Evolutionary conservation across 257 asterid species (phyloP).

Genomic region (Coffea eugenioides): DNA sequence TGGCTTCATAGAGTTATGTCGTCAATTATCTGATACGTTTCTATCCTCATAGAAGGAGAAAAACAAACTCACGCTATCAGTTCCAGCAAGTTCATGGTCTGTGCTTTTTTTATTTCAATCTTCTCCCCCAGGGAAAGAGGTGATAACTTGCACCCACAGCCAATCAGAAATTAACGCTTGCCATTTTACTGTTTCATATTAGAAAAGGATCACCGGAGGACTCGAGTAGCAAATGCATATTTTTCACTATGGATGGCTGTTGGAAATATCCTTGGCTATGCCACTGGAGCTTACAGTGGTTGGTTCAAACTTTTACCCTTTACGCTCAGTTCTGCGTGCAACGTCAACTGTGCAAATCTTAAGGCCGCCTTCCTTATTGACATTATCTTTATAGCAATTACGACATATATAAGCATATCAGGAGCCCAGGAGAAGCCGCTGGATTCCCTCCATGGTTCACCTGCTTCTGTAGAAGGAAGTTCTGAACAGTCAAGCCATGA

Average conservation of each 20-base stretch:
- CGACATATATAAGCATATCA: constrained; percentile 64
- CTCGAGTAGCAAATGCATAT: constrained; percentile 80
- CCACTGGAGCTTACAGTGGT: constrained; percentile 73
- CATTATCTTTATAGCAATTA: constrained; percentile 51
- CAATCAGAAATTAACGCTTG: constrained; percentile 8
- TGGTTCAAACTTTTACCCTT: constrained; percentile 84
- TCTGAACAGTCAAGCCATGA: constrained; percentile 38
- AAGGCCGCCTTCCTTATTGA: constrained; percentile 82
- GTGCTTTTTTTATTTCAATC: not conserved
- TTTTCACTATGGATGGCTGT: constrained; percentile 81
- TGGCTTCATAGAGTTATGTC: not conserved
- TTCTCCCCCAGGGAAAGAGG: not conserved
- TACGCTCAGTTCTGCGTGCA: constrained; percentile 66
- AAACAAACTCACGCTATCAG: not conserved
- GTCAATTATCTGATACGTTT: not conserved
- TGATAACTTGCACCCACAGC: not conserved
- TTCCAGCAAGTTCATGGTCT: not conserved
- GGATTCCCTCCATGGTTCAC: constrained; percentile 26
- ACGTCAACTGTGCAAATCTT: constrained; percentile 72
- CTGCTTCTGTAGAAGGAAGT: constrained; percentile 37
- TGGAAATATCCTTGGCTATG: constrained; percentile 82
- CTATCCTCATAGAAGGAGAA: not conserved
- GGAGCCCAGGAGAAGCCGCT: constrained; percentile 67
- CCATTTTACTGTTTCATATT: constrained; percentile 20
- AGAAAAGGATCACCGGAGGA: constrained; percentile 83